Conservation (phyloP, 106 monocot genomes). For the Chionographis japonica region DNA sequence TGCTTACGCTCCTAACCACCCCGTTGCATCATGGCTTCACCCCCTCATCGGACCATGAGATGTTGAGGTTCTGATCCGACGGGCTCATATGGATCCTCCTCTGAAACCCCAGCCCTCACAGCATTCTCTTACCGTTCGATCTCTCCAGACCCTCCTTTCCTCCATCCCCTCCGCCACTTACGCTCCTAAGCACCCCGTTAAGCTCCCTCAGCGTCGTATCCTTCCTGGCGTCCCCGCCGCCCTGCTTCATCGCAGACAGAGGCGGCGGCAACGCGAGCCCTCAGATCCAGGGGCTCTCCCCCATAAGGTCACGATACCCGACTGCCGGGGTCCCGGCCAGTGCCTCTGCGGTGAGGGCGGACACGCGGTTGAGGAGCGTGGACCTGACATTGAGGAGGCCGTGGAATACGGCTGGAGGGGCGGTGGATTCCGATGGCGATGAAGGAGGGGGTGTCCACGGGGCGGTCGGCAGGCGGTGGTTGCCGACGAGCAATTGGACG, state of each 20-base stretch:
- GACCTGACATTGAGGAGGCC: slow-evolving; percentile 68
- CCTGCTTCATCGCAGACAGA: not conserved
- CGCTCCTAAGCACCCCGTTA: no score
- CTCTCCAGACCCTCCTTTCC: slow-evolving; percentile 5
- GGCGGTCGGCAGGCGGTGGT: slow-evolving; percentile 26
- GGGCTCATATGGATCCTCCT: no score
- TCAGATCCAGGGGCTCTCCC: not conserved
- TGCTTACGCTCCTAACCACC: no score
- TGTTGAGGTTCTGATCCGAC: no score
- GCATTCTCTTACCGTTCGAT: not conserved
- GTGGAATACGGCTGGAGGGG: slow-evolving; percentile 58
- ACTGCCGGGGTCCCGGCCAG: slow-evolving; percentile 26
- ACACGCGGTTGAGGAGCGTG: slow-evolving; percentile 25
- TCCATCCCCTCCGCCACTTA: slow-evolving; percentile 9
- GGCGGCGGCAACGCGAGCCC: not conserved
- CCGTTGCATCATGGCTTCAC: slow-evolving; percentile 1
- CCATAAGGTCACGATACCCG: slow-evolving; percentile 34
- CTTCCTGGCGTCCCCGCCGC: not conserved
- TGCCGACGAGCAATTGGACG: slow-evolving; percentile 30
- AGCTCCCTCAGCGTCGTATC: no score
- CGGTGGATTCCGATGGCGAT: slow-evolving; percentile 57
- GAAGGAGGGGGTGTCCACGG: slow-evolving; percentile 31
- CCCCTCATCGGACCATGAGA: not conserved
- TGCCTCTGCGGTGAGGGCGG: slow-evolving; percentile 23
- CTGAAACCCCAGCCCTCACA: slow-evolving; percentile 30